Evolutionary conservation across 2,329 filamentous ascomycete genomes (phyloP), one percentile per base, ranked within the genome.

Genomic region (Aureobasidium leucospermi): DNA sequence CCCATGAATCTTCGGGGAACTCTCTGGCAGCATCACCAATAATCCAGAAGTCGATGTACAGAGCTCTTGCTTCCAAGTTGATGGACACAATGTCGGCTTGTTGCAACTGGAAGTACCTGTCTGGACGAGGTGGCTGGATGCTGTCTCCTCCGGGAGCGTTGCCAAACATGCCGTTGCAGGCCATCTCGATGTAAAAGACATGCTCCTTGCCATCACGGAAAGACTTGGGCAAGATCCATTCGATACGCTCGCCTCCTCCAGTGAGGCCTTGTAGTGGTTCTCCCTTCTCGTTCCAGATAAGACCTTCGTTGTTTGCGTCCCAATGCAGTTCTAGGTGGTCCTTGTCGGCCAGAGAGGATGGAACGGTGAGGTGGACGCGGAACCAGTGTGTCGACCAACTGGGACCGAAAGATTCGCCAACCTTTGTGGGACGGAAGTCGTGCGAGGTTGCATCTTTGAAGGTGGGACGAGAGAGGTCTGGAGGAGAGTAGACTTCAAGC

Each of bases 321-420:
- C 94, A 99, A 68, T 96, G 91, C 60, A 97, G 85, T 74, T 97
- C 92, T n/a, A 99, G 80, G 48, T 88, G 85, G 65, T 92, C 85
- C 67, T 94, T 90, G 64, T 90, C 76, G 29, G 74, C 76, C 67
- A 96, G 82, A 11, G 89, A 77, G 59, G 83, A 70, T 7, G 94
- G 93, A 13, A 97, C 81, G 4, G 83, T 89, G 63, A 99, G 76
- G 60, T 86, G 78, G 59, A 96, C 83, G 67, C 86, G 89, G 81
- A 99, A 96, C 94, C 94, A 99, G 73, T 97, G 94, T 8, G 94
- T 99, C 1, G 91, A 88, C 94, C 94, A 99, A 38, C 91, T 94
- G 1, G 94, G 94, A 0, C 94, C 94, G 67, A 97, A 97, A 6
- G 79, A 84, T 60, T 87, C 81, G 61, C 93, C 92, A 58, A 91